A percentile compares a stretch with the other conserved stretches of the same genome.
Conservation (phyloP, 768 basidiomycete genomes). For the Agrocybe praecox region DNA sequence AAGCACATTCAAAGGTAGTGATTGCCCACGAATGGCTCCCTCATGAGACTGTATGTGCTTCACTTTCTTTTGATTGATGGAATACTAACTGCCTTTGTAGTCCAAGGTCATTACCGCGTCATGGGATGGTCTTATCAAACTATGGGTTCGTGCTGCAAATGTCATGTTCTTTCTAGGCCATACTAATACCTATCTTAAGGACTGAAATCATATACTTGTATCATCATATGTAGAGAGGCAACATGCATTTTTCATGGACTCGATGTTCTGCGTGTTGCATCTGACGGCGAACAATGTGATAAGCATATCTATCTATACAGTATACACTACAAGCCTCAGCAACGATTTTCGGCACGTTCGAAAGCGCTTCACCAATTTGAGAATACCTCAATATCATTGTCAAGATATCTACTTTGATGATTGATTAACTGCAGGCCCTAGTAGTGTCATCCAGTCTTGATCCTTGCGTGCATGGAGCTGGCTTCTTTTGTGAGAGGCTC, state of each 20-base stretch:
- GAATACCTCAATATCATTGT: neutral
- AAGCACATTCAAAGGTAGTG: conserved; percentile 94
- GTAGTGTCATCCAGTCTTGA: conserved; percentile 11
- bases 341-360: no score
- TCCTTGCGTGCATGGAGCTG: conserved; percentile 12
- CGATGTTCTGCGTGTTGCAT: neutral
- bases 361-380: no score
- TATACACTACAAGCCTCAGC: no score
- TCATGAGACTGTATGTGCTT: conserved; percentile 84
- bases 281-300: neutral
- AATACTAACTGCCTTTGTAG: conserved; percentile 41
- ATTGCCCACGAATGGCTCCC: conserved; percentile 98
- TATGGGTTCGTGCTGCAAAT: conserved; percentile 72
- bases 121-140: conserved; percentile 97
- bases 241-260: conserved; percentile 21
- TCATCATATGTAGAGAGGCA: conserved; percentile 17
- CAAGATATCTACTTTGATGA: neutral
- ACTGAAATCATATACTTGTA: conserved; percentile 33
- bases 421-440: neutral
- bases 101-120: conserved; percentile 96
- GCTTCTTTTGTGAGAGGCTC: conserved; percentile 21
- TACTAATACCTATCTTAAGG: conserved; percentile 29
- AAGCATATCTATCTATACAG: no score
- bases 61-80: conserved; percentile 44
- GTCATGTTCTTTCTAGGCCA: conserved; percentile 9